Conservation (phyloP, 192 early-diverging fungal species). For the Radiomyces spectabilis region DNA sequence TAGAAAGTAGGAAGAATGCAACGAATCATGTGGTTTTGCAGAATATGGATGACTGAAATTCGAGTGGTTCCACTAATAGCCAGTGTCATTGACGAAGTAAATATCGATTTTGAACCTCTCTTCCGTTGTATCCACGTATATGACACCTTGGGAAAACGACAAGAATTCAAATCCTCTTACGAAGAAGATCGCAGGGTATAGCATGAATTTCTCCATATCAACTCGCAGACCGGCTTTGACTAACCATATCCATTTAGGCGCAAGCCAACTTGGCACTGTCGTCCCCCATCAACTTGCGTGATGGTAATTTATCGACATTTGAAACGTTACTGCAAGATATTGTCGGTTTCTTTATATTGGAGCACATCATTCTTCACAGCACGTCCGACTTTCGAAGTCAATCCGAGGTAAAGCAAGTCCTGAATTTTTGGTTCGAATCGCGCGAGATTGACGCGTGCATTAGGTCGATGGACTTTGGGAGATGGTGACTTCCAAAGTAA, state of each 20-base stretch:
- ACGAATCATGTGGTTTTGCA: neutral
- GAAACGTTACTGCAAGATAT: conserved; percentile 79
- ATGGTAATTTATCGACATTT: conserved; percentile 59
- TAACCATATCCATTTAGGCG: conserved; percentile 35
- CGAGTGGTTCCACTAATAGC: conserved; percentile 32
- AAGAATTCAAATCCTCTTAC: conserved; percentile 80
- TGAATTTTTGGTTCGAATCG: neutral
- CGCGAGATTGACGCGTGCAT: no score
- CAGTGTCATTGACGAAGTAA: conserved; percentile 54
- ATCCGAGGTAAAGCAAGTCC: conserved; percentile 38
- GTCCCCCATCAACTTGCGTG: conserved; percentile 59
- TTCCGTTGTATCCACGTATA: conserved; percentile 97
- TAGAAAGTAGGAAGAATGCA: conserved; percentile 44
- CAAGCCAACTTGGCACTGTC: conserved; percentile 86
- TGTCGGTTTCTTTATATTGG: conserved; percentile 95
- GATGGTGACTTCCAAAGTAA: conserved; percentile 72
- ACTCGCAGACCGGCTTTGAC: neutral
- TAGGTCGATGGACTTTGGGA: conserved; percentile 90
- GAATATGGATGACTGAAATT: no score
- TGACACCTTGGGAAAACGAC: conserved; percentile 82
- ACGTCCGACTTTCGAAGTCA: conserved; percentile 87
- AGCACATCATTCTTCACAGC: conserved; percentile 79
- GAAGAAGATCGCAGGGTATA: conserved; percentile 78
- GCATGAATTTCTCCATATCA: neutral
- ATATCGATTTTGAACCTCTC: conserved; percentile 90